These are phyloP conservation scores for Microthyrium microscopicum DNA, from an alignment of 2,329 filamentous ascomycete species.

Conservation along the genomic window DNA sequence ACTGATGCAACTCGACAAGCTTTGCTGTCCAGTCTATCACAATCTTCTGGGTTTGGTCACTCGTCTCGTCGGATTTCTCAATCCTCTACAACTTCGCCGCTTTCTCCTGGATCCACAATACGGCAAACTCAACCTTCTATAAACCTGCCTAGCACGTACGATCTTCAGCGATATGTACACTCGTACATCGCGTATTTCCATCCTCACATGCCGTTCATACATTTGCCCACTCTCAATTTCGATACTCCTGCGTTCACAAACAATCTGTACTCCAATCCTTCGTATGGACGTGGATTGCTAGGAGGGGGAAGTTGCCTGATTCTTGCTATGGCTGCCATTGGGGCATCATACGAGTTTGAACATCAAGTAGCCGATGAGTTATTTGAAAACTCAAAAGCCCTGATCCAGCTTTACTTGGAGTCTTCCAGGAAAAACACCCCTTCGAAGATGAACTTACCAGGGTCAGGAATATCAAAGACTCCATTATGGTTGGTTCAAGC, in stretches of 20 bases:
- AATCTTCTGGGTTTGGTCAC: constrained; percentile 37
- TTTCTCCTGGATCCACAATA: constrained; percentile 23
- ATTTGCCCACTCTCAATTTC: constrained; percentile 82
- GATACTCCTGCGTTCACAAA: constrained; percentile 54
- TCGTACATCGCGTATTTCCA: constrained; percentile 88
- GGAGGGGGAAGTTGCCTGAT: constrained; percentile 77
- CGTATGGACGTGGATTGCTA: constrained; percentile 24
- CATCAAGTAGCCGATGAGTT: constrained; percentile 63
- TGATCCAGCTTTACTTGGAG: constrained; percentile 86
- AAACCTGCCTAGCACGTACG: constrained; percentile 57
- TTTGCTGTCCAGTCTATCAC: constrained; percentile 43
- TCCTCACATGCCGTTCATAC: constrained; percentile 85
- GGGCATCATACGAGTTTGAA: constrained; percentile 77
- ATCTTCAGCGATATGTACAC: constrained; percentile 78
- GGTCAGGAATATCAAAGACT: constrained; percentile 53
- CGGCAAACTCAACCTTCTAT: constrained; percentile 30
- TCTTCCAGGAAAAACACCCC: constrained; percentile 54
- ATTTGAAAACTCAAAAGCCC: constrained; percentile 86
- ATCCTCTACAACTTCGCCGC: constrained; percentile 36
- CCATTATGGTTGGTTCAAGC: constrained; percentile 92
- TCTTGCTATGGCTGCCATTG: constrained; percentile 74
- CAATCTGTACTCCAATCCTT: constrained; percentile 39
- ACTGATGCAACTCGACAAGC: constrained; percentile 49
- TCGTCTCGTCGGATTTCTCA: constrained; percentile 42
- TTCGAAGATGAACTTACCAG: constrained; percentile 20